Base-by-base conservation (phyloP, 805 yeast genomes). In the Kodamaea jinghongensis region DNA sequence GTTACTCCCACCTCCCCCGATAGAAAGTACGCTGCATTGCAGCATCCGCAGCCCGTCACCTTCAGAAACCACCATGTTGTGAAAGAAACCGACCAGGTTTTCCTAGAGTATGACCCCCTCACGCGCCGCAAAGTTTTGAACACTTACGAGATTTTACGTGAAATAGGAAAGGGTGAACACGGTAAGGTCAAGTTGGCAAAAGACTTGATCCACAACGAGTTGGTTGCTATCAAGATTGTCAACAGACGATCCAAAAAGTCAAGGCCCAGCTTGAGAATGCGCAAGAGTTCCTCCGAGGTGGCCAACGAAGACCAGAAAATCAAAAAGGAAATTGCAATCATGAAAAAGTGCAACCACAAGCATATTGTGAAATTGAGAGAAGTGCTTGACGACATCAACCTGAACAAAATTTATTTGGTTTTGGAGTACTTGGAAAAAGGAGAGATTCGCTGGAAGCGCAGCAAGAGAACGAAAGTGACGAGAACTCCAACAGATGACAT, bases 131-230 rank as follows among this genome's bases (percentile, higher is more conserved):
- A 90, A 56, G 79, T 83, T 26, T 71, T 93, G 45, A 93, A 93
- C 63, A 81, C 95, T 0, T 93, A 90, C 58, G 99, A 93, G 61
- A 86, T 93, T 27, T 63, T 89, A 22, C 72, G 76, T 17, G 97
- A 90, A 63, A 71, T 93, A 20, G 99, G 99, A 8, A 73, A 86
- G 26, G 99, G 99, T n/a, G 96, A 90, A 60, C 98, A 91, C 63
- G 98, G 99, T n/a, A 91, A 88, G 60, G 99, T 93, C 31, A 93
- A 93, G 59, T 71, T 93, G 13, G 99, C 95, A 0, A 76, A 76
- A 44, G 91, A 90, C 56, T 61, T 82, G 39, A 70, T 75, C n/a
- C 61, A 73, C 4, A 70, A 75, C 32, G 80, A 75, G 48, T 67
- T 78, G 23, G 96, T 88, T n/a, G 99, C 99, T 3, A 89, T 93